Conservation (phyloP, 2,329 filamentous ascomycete genomes). For the Aspergillus viridinutans region DNA sequence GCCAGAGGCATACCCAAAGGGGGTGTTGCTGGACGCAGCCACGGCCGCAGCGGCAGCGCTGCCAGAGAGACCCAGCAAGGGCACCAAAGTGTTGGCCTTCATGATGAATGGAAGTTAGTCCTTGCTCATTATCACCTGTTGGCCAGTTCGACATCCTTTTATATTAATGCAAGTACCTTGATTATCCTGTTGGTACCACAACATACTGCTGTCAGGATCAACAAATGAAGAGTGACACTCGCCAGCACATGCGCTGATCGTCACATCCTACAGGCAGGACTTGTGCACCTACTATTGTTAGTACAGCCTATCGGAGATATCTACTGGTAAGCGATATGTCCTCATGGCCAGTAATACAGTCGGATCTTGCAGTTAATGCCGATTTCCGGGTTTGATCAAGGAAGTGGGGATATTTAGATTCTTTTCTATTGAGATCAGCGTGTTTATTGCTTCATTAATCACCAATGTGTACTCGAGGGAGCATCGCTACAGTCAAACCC, state of each 20-base stretch:
- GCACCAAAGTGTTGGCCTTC: constrained; percentile 3
- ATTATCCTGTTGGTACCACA: neutral
- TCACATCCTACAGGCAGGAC: neutral
- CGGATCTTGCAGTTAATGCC: neutral
- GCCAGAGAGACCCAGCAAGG: constrained; percentile 4
- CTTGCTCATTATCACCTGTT: neutral
- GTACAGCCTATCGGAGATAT: neutral
- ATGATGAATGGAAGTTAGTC: neutral
- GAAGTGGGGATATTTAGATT: too few species aligned
- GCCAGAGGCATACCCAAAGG: constrained; percentile 21
- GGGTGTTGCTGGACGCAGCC: neutral
- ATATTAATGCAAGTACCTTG: neutral
- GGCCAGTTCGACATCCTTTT: neutral
- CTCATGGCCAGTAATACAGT: neutral
- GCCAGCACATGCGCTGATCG: neutral
- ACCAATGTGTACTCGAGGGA: neutral
- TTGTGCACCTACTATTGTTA: neutral
- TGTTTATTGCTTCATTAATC: neutral
- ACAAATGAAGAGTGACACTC: neutral
- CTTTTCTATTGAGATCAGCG: neutral
- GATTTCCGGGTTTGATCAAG: neutral
- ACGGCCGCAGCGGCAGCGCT: constrained; percentile 3
- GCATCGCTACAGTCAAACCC: neutral
- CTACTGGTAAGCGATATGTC: neutral
- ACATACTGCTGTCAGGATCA: neutral